Evolutionary conservation across 441 rosid species (phyloP), one percentile per base, ranked within the genome.

Genomic region (Erodium trifolium): DNA sequence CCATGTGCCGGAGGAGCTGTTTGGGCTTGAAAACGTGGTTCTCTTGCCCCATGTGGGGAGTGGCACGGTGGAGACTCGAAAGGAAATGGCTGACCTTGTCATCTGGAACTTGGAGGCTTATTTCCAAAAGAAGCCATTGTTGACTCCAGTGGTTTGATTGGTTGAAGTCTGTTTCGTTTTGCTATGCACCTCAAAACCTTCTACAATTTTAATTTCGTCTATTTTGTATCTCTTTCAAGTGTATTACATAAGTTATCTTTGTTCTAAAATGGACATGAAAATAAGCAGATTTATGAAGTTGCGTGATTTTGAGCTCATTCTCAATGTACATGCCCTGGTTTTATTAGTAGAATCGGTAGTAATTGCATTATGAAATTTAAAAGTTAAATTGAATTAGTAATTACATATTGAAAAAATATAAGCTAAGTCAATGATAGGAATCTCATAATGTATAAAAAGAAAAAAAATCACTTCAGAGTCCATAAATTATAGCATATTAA

Each of bases 81-180:
- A 62, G 41, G 83, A 65, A 65, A 88, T 88, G 94, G 94, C 92
- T 67, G 91, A 88, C 62, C 82, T 87, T 67, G 91, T 87, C 53
- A 63, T 85, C 68, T 83, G 86, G 43, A 88, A 88, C 76, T 79
- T 88, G 70, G 85, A 81, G 73, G 90, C 91, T 18, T 85, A 84
- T 63, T 85, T 88, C 51, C 67, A 18, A 39, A 80, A 79, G 70
- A 77, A 82, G 57, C 84, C 88, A 49, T 75, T 88, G 45, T 68
- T 84, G 45, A 85, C 92, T 45, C 86, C 87, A 0, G 86, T 84
- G 62, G 77, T 83, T 59, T 86, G 74, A 86, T 70, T 73, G 57
- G 6, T 31, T 34, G 19, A 65, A 71, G 51, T 31, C 29, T 8
- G 35, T 6, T 53, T 53, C 59, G 10, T 4, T 7, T 53, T 53